Evolutionary conservation across 352 stramenopile species (phyloP), one percentile per base, ranked within the genome.

Genomic region (Globisporangium nagaii): DNA sequence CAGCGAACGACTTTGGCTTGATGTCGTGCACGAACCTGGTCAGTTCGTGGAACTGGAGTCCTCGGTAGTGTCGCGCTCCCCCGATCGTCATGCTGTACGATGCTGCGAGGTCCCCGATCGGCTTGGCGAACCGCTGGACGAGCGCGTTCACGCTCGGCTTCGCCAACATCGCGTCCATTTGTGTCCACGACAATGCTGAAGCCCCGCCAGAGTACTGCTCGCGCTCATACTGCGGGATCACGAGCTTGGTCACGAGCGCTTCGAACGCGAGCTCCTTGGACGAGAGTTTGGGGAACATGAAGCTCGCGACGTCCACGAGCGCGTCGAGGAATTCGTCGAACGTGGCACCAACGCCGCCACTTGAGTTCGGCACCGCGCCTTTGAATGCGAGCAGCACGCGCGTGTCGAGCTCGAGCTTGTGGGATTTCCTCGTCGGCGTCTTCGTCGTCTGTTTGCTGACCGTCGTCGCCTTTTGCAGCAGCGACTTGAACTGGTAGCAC

Each of bases 301-400:
- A 75, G 17, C 39, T 59, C 2, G 72, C 71, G 0, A 88, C 67
- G 15, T 85, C 66, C 9, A 86, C 63, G 1, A 87, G 56, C 11
- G 78, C 75, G 39, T 87, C 75, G 28, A 90, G 56, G 54, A 85
- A 88, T 28, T 79, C 64, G 39, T 77, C 65, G 42, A 88, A 88
- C 0, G 20, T 81, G 0, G 69, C 63, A 0, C 75, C 73, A 0
- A 59, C 43, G 27, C 41, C 48, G 13, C 58, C 64, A 6, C 54
- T 67, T 4, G 27, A 48, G 19, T 61, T 73, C 1, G 58, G 27
- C 17, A 56, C 57, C 20, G 65, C 58, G 4, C 65, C 58, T 42
- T 72, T 73, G 40, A 80, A 71, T 15, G 71, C 56, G 2, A 80
- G 49, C 7, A 68, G 27, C 1, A 74, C 60, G 1, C 54, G 61